These are phyloP conservation scores for Ophiostoma pallidulum DNA, from an alignment of 2,329 filamentous ascomycete genomes.

Conservation along the genomic window DNA sequence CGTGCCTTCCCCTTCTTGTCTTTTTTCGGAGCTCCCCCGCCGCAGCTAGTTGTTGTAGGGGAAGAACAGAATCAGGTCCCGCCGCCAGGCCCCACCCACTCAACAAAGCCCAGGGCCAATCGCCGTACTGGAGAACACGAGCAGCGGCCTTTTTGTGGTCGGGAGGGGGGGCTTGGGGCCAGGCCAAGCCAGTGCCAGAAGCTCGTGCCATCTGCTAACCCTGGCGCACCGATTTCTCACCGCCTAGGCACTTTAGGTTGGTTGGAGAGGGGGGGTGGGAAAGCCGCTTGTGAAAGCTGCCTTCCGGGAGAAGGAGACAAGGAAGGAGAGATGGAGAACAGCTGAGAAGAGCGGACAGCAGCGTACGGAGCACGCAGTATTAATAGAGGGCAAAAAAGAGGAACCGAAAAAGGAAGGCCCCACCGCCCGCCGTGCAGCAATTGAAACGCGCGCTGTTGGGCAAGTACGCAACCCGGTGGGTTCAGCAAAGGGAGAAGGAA, in stretches of 20 bases:
- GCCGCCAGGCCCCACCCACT: neutral
- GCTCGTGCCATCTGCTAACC: neutral
- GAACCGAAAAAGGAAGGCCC: neutral
- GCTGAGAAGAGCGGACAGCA: too few species aligned
- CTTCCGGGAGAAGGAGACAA: too few species aligned
- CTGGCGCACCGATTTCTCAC: conserved; percentile 9
- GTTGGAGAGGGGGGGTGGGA: too few species aligned
- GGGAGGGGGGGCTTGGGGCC: too few species aligned
- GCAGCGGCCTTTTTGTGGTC: conserved; percentile 6
- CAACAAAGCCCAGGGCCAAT: conserved; percentile 9
- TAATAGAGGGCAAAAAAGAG: neutral
- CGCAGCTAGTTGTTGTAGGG: neutral
- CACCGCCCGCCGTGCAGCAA: conserved; percentile 3
- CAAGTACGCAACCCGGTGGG: neutral
- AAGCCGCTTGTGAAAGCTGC: too few species aligned
- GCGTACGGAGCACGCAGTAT: too few species aligned
- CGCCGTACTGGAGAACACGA: neutral
- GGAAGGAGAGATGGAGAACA: too few species aligned
- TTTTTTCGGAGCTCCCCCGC: conserved; percentile 10
- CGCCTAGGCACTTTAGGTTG: conserved; percentile 11
- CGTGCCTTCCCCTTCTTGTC: conserved; percentile 3
- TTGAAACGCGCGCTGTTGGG: conserved; percentile 11
- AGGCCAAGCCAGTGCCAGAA: too few species aligned
- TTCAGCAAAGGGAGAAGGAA: neutral
- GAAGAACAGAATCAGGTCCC: neutral